Conservation (phyloP, 2,329 filamentous ascomycete genomes). For the Taxawa tesnikishii region DNA sequence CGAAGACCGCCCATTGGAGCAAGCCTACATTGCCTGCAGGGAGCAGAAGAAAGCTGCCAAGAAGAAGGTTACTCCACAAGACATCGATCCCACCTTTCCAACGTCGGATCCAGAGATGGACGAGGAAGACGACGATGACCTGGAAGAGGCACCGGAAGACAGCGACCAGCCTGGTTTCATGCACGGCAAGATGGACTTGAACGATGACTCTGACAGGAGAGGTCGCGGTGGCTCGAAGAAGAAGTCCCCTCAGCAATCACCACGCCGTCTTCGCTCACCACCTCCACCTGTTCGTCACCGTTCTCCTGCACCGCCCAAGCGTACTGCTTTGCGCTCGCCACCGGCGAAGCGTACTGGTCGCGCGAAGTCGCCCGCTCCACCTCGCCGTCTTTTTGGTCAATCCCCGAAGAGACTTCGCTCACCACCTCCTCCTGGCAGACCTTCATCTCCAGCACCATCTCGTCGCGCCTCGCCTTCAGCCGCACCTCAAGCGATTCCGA, state of each 20-base stretch:
- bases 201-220: conserved; percentile 44
- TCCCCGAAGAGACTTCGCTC: conserved; percentile 54
- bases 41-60: conserved; percentile 72
- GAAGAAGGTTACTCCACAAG: conserved; percentile 76
- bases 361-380: conserved; percentile 28
- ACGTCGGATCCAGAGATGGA: conserved; percentile 82
- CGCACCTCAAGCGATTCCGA: conserved; percentile 24
- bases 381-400: conserved; percentile 50
- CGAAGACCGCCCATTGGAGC: conserved; percentile 88
- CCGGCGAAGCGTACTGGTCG: conserved; percentile 18
- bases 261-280: conserved; percentile 46
- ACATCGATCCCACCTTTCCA: conserved; percentile 95
- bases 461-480: conserved; percentile 28
- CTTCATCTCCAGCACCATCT: conserved; percentile 58
- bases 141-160: conserved; percentile 31
- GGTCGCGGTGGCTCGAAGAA: conserved; percentile 23
- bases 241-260: conserved; percentile 41
- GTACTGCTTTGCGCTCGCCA: conserved; percentile 12
- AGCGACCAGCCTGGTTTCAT: conserved; percentile 60
- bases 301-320: conserved; percentile 29
- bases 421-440: conserved; percentile 22
- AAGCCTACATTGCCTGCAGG: conserved; percentile 77
- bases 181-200: conserved; percentile 48
- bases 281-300: conserved; percentile 17
- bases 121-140: conserved; percentile 52